A percentile compares a stretch with the other conserved stretches of the same genome.
These are phyloP conservation scores for Orbilia brochopaga DNA, from an alignment of 2,329 filamentous ascomycete genomes.

Conservation along the genomic window DNA sequence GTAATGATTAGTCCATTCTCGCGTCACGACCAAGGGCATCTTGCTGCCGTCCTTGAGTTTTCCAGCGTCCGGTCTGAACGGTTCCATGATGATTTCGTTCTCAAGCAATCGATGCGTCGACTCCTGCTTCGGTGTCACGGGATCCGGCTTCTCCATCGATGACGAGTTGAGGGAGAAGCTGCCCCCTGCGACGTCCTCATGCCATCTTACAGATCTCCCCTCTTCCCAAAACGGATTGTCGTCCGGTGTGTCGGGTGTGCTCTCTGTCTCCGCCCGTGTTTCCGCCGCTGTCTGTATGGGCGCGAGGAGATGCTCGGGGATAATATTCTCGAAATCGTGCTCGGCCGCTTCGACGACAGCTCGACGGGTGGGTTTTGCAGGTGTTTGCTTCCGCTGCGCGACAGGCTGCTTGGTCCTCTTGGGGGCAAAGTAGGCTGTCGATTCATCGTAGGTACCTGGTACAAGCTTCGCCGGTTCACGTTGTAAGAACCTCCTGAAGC, in stretches of 20 bases:
- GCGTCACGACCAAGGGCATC: conserved; percentile 38
- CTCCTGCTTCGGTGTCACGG: conserved; percentile 30
- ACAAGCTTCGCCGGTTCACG: conserved; percentile 39
- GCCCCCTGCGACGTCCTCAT: conserved; percentile 37
- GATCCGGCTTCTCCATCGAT: conserved; percentile 22
- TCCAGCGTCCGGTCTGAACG: conserved; percentile 30
- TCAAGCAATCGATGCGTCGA: conserved; percentile 41
- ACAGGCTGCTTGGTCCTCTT: conserved; percentile 3
- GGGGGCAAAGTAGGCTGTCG: conserved; percentile 36
- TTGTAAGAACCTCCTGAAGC: conserved; percentile 39
- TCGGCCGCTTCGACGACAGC: conserved; percentile 10
- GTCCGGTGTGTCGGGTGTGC: conserved; percentile 1
- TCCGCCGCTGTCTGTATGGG: conserved; percentile 6
- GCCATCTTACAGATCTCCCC: conserved; percentile 41
- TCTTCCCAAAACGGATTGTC: conserved; percentile 30
- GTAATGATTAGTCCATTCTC: conserved; percentile 35
- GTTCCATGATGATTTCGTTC: conserved; percentile 45
- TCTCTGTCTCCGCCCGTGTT: neutral
- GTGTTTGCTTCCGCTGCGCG: conserved; percentile 24
- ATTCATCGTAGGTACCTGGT: conserved; percentile 43
- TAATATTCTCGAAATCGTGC: conserved; percentile 23
- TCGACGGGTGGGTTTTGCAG: conserved; percentile 11
- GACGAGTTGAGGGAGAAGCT: conserved; percentile 32
- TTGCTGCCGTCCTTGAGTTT: conserved; percentile 22
- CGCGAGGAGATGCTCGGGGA: conserved; percentile 39